These are phyloP conservation scores for Amauroascus verrucosus DNA, from an alignment of 2,329 filamentous ascomycete genomes.

Conservation along the genomic window DNA sequence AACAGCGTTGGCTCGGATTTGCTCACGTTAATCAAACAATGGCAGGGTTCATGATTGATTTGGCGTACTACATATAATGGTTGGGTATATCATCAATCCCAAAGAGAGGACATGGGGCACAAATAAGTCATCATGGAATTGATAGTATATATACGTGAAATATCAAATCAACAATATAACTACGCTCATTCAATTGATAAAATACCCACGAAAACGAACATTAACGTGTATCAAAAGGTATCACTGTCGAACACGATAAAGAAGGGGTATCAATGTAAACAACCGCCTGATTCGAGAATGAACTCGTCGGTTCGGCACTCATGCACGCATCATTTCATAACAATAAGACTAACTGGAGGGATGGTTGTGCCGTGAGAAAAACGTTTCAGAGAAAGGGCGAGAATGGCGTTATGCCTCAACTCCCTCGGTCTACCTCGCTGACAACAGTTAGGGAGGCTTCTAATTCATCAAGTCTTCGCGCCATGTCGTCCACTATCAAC, in stretches of 20 bases:
- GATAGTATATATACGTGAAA: not conserved
- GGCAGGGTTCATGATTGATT: not conserved
- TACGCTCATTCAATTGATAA: not conserved
- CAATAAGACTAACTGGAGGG: not conserved
- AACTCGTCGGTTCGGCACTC: not conserved
- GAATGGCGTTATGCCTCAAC: not conserved
- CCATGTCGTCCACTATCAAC: slow-evolving; percentile 81
- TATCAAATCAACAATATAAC: not conserved
- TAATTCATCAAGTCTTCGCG: slow-evolving; percentile 69
- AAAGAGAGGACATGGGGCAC: not conserved
- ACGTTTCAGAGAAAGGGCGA: not conserved
- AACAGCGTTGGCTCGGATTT: not conserved
- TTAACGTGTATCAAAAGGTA: not conserved
- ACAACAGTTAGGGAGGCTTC: slow-evolving; percentile 59
- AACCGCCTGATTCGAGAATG: not conserved
- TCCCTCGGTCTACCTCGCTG: slow-evolving; percentile 34
- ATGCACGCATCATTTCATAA: not conserved
- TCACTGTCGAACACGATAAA: not conserved
- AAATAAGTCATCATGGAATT: not conserved
- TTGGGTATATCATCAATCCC: not conserved
- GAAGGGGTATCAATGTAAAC: not conserved
- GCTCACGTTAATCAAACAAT: not conserved
- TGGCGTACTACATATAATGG: not conserved
- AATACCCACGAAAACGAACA: not conserved
- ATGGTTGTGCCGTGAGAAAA: not conserved